Conservation (phyloP, 1,284 basidiomycete species). For the Leccinum insolens region DNA sequence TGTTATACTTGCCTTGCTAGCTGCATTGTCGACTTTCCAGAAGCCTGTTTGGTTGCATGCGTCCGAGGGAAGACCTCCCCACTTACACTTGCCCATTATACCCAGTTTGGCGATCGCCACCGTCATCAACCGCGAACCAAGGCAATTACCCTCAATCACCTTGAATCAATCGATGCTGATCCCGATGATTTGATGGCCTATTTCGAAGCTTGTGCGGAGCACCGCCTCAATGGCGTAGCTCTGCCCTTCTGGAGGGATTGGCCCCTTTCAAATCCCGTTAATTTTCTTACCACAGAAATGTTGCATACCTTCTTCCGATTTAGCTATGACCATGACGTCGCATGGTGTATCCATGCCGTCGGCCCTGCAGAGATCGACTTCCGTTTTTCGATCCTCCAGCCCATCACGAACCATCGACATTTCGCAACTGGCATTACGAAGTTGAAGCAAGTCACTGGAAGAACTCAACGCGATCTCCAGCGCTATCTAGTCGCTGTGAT, state of each 20-base stretch:
- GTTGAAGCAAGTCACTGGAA: no score
- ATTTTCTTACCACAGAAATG: background rate
- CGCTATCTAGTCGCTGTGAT: background rate
- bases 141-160: no score
- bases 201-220: background rate
- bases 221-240: background rate
- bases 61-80: no score
- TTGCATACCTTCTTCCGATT: background rate
- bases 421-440: background rate
- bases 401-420: background rate
- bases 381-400: background rate
- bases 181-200: background rate
- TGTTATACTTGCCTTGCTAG: no score
- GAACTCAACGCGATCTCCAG: no score
- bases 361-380: background rate
- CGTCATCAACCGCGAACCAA: no score
- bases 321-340: background rate
- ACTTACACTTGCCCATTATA: no score
- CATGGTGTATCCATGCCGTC: background rate
- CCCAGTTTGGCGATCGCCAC: no score
- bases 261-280: background rate
- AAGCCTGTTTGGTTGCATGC: no score
- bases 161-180: no score
- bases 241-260: background rate
- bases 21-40: no score